Percentiles rank a stretch among this genome's conserved stretches.
Conservation (phyloP, 306 rosid genomes). For the Morella rubra region DNA sequence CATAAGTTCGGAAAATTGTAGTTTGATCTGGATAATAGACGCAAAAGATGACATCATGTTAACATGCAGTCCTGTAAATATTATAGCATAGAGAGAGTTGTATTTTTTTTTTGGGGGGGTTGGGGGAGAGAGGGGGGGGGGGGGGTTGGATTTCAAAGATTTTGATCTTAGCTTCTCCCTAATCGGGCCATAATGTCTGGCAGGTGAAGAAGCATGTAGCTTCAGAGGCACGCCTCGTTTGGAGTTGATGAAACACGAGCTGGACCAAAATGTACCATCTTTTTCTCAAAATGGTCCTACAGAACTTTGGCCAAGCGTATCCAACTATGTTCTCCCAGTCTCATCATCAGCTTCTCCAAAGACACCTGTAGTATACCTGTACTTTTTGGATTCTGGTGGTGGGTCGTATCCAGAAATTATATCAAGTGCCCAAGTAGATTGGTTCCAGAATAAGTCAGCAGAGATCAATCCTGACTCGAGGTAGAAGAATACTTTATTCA, state of each 20-base stretch:
- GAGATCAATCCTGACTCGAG: slow-evolving; percentile 62
- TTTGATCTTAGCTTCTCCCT: background rate
- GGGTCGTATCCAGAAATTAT: slow-evolving; percentile 83
- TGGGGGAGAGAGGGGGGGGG: background rate
- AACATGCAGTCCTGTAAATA: background rate
- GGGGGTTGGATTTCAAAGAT: background rate
- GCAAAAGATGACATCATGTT: background rate
- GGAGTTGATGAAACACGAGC: slow-evolving; percentile 61
- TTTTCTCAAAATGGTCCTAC: slow-evolving; percentile 60
- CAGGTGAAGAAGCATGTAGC: slow-evolving; percentile 59
- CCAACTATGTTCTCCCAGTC: slow-evolving; percentile 66
- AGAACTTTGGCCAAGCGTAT: slow-evolving; percentile 79
- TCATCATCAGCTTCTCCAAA: slow-evolving; percentile 42
- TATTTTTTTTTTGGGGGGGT: no score
- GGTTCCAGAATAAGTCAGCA: slow-evolving; percentile 56
- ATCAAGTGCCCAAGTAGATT: slow-evolving; percentile 62
- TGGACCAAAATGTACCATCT: slow-evolving; percentile 40
- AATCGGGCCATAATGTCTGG: background rate
- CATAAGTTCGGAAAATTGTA: background rate
- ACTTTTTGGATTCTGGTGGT: slow-evolving; percentile 93
- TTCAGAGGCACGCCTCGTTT: slow-evolving; percentile 65
- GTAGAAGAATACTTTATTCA: slow-evolving; percentile 32
- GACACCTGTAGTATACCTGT: slow-evolving; percentile 58
- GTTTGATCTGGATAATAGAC: background rate
- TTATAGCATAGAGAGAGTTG: no score